Base-by-base conservation (phyloP, 2,329 filamentous ascomycete genomes). In the Alternaria longipes region DNA sequence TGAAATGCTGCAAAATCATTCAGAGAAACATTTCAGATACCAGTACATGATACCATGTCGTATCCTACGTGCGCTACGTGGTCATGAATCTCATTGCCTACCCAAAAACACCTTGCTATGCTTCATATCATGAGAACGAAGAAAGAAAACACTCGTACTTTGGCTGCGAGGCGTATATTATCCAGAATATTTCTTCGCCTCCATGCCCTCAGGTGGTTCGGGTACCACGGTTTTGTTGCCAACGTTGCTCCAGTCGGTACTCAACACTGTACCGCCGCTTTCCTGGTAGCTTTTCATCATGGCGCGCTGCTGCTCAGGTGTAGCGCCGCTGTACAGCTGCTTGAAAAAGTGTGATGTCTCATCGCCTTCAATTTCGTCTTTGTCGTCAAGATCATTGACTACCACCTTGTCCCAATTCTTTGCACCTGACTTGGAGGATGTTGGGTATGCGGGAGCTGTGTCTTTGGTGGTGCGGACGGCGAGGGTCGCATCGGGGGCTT, bases 211-310 rank as follows among this genome's bases (percentile, higher is more conserved):
- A 0, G 92, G 92, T 8, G 92, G 91, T 36, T 83, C 80, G 0
- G 89, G 91, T 75, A 92, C 87, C 26, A 97, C 91, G 24, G 81
- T 90, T 18, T 87, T 88, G 64, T 84, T 86, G 52, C 87, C 87
- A 20, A 97, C 94, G 63, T 97, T 91, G 9, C 82, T 80, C 95
- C 95, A 99, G 76, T 94, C 93, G 0, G 95, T 99, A 79, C 93
- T 97, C 51, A 99, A 82, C 3, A 91, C 87, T 0, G 95, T 99
- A 5, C 95, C 95, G 69, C 96, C 95, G 79, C 94, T 97, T 84
- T 99, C 94, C 14, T 89, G 85, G 74, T 92, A 98, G 75, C 92
- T 97, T 87, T 99, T 99, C 88, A 96, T 92, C 95, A 99, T 99
- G 8, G 95, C 95, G 2, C 93, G 88, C 74, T 89, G 89, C 60